A percentile compares a stretch with the other conserved stretches of the same genome.
phyloP scores from a whole-genome alignment of 169 alveolate genomes.

The Eimeria brunetti region DNA sequence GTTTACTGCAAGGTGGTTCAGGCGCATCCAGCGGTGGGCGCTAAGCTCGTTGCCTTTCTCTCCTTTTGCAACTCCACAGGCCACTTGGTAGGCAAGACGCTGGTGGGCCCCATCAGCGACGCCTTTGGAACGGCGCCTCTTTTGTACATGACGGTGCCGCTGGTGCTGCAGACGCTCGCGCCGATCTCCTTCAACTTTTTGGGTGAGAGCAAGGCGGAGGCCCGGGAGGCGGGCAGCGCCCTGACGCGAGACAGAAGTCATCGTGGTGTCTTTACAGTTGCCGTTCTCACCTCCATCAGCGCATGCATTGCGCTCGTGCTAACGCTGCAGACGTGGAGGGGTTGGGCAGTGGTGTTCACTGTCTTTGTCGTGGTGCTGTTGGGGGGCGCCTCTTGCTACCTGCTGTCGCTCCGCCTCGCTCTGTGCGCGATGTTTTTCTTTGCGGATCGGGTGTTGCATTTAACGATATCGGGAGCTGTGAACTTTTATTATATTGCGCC shows the following conservation, averaged over 20 bases:
- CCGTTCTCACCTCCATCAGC: not conserved
- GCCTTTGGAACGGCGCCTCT: slow-evolving; percentile 65
- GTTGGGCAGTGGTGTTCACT: slow-evolving; percentile 1
- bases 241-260: not conserved
- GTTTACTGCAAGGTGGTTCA: slow-evolving; percentile 73
- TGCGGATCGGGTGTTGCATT: slow-evolving; percentile 51
- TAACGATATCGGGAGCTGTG: slow-evolving; percentile 70
- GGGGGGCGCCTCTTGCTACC: not conserved
- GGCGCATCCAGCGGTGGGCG: slow-evolving; percentile 32
- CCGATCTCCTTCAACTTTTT: slow-evolving; percentile 66
- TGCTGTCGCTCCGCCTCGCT: slow-evolving; percentile 49
- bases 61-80: slow-evolving; percentile 70
- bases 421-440: slow-evolving; percentile 74
- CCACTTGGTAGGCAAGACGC: slow-evolving; percentile 65
- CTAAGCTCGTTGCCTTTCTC: slow-evolving; percentile 75
- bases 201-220: slow-evolving; percentile 53
- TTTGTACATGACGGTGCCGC: slow-evolving; percentile 58
- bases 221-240: not conserved
- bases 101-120: slow-evolving; percentile 80
- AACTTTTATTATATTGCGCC: slow-evolving; percentile 73
- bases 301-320: slow-evolving; percentile 19
- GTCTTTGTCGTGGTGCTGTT: slow-evolving; percentile 30
- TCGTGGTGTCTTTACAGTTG: slow-evolving; percentile 3
- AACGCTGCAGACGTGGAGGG: slow-evolving; percentile 23
- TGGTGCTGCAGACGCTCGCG: slow-evolving; percentile 66